Evolutionary conservation across 768 basidiomycete genomes (phyloP).

Genomic region (Agaricus subrufescens): DNA sequence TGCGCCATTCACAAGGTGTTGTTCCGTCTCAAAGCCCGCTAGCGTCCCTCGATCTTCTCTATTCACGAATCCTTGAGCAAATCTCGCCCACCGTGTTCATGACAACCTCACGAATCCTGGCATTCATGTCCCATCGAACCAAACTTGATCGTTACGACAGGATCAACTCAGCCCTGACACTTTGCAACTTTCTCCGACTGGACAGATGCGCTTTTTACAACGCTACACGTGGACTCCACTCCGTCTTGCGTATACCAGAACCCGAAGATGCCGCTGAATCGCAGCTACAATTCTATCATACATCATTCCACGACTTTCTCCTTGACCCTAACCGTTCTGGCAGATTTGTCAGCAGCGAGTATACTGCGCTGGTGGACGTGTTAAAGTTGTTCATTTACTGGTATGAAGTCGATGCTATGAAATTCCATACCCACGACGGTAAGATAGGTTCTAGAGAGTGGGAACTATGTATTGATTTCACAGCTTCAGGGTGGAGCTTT

Average conservation of each 20-base stretch:
- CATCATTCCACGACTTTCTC: conserved; percentile 4
- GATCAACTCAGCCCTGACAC: background rate
- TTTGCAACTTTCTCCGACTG: background rate
- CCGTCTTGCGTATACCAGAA: background rate
- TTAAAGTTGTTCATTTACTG: background rate
- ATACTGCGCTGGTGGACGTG: background rate
- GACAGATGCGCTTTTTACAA: background rate
- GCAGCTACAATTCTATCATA: background rate
- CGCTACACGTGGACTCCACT: background rate
- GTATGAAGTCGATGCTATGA: background rate
- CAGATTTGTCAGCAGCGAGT: background rate
- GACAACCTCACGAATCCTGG: background rate
- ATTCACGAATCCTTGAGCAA: background rate
- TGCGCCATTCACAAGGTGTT: background rate
- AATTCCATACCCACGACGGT: background rate
- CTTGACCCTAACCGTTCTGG: background rate
- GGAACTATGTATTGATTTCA: background rate
- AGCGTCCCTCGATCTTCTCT: background rate
- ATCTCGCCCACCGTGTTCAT: background rate
- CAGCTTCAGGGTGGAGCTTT: background rate
- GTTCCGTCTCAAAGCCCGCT: background rate
- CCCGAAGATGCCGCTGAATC: background rate
- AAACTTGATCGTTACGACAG: too few species aligned
- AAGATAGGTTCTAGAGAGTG: background rate
- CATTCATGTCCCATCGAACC: background rate